Evolutionary conservation across 1,139 yeast species (phyloP), one percentile per base, ranked within the genome.

Genomic region (Debaryomyces subglobosus): DNA sequence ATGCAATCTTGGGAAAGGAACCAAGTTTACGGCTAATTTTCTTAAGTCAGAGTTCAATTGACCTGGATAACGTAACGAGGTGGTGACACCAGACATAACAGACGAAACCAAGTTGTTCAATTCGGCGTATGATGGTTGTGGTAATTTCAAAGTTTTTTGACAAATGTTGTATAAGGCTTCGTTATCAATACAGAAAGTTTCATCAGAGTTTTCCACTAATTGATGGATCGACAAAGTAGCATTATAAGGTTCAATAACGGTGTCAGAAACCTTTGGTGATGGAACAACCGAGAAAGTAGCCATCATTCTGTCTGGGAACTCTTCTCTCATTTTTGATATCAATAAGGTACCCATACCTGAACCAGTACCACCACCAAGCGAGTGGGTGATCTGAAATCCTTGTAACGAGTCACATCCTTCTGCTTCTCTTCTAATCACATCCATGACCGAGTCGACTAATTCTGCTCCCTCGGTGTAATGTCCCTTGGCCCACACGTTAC

Each of bases 381-480:
- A 90, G 70, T 90, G 97, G 47, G 96, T 84, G 64, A 90, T 86
- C 74, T 89, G 96, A 82, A 90, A 90, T 60, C 97, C 97, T 74
- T 90, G 97, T 60, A 90, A 79, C 53, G 96, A 86, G 69, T 90
- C 97, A 69, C 96, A 85, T 39, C 87, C 88, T 75, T 90, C 97
- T 30, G 96, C 96, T 72, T 90, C 97, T 69, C 96, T 86, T 74
- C 97, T 85, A 48, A 90, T 84, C 39, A 86, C 91, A 58, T 90
- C 97, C 78, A 90, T 72, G 30, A 90, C 96, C 27, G 90, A 82
- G 65, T 90, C 97, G 45, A 89, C 94, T 57, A 90, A 78, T 74
- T 90, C 97, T 4, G 96, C 96, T 61, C 97, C 97, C 69, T 90
- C 97, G 42, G 97, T 90, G 76, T 90, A 90, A 71, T 89, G 96